These are phyloP conservation scores for Solanum hybrid DNA, from an alignment of 305 asterid species.

Conservation along the genomic window DNA sequence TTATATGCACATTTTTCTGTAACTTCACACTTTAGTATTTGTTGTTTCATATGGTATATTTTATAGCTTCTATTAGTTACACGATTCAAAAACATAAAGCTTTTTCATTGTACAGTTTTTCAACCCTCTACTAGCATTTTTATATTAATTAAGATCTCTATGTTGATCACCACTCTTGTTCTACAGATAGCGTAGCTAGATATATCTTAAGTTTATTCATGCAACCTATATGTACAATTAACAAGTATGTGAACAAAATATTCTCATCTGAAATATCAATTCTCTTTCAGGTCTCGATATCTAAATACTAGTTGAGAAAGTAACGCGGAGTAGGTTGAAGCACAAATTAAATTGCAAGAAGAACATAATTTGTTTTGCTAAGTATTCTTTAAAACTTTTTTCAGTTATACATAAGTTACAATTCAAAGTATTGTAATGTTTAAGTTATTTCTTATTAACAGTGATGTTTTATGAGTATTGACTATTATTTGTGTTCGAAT, in stretches of 20 bases:
- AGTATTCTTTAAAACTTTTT: too few species aligned
- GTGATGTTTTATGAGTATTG: too few species aligned
- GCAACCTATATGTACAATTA: conserved; percentile 72
- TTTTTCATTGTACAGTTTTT: neutral
- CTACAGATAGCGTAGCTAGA: conserved; percentile 74
- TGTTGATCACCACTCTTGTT: conserved; percentile 23
- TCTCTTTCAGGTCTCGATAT: neutral
- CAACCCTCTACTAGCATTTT: neutral
- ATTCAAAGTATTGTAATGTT: too few species aligned
- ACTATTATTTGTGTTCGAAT: too few species aligned
- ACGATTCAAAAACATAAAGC: neutral
- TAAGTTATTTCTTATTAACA: too few species aligned
- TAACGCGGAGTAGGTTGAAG: neutral
- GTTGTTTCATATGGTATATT: neutral
- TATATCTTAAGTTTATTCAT: conserved; percentile 90
- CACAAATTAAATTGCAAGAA: neutral
- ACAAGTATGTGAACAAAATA: conserved; percentile 42
- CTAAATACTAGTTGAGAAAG: neutral
- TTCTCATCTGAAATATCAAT: neutral
- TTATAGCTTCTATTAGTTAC: neutral
- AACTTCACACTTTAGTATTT: conserved; percentile 14
- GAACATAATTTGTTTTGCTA: neutral
- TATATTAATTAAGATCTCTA: conserved; percentile 1
- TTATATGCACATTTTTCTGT: conserved; percentile 93
- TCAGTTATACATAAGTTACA: too few species aligned